phyloP scores from a whole-genome alignment of 768 basidiomycete genomes.

The Boletus sp. region DNA sequence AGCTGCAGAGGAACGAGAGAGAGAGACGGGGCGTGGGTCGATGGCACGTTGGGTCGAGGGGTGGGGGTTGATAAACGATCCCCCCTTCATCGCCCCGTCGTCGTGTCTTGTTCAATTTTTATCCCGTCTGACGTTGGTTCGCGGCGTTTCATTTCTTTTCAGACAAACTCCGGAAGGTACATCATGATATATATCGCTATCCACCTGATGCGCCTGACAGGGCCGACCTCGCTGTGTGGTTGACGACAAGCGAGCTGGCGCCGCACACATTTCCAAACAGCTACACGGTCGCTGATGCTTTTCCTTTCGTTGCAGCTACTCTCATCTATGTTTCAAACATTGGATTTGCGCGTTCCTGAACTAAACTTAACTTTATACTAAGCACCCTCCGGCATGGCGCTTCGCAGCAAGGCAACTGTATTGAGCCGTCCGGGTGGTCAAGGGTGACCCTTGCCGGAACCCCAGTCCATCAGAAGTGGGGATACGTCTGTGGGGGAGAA shows the following conservation, averaged over 20 bases:
- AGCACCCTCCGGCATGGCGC: neutral
- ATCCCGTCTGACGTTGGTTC: conserved; percentile 6
- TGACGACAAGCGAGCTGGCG: neutral
- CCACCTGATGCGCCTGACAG: too few species aligned
- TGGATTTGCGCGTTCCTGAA: neutral
- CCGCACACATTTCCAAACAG: neutral
- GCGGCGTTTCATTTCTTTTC: conserved; percentile 15
- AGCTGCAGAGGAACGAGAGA: neutral
- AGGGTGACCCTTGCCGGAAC: neutral
- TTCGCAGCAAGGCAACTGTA: neutral
- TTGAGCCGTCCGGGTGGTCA: neutral
- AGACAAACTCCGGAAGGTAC: neutral
- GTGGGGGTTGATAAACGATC: neutral
- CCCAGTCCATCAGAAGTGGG: neutral
- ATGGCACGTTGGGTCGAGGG: neutral
- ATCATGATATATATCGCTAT: too few species aligned
- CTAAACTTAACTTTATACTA: neutral
- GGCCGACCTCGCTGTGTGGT: neutral
- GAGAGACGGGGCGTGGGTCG: neutral
- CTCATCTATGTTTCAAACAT: neutral
- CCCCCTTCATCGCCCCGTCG: conserved; percentile 2
- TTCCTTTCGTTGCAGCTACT: neutral
- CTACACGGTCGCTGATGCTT: neutral
- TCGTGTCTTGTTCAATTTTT: conserved; percentile 5
- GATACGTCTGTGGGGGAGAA: neutral